Conservation (phyloP, 805 yeast genomes). For the Kuraishia floccosa region DNA sequence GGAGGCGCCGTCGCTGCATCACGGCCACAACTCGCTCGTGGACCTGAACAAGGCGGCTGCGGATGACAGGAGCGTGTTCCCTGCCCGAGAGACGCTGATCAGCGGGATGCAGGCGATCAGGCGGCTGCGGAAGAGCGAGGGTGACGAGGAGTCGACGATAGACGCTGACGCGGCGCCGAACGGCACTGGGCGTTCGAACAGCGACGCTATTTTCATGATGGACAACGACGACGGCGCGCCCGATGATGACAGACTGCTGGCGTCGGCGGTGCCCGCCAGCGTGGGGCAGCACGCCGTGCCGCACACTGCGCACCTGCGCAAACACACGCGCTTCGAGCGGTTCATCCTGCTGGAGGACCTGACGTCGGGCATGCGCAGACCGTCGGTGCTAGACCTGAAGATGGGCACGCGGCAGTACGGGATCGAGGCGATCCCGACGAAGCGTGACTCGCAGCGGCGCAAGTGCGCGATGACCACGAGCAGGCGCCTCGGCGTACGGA, state of each 20-base stretch:
- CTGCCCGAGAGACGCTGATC: not conserved
- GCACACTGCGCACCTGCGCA: slow-evolving; percentile 13
- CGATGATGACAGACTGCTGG: not conserved
- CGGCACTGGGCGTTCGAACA: slow-evolving; percentile 2
- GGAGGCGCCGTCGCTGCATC: not conserved
- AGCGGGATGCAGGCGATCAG: not conserved
- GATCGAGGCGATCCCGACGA: slow-evolving; percentile 68
- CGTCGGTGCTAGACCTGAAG: slow-evolving; percentile 89
- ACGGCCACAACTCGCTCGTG: slow-evolving; percentile 10
- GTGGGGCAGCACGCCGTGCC: slow-evolving; percentile 3
- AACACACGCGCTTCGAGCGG: slow-evolving; percentile 55
- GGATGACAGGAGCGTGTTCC: not conserved
- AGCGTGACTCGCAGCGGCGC: slow-evolving; percentile 65
- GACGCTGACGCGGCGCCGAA: too few relatives aligned
- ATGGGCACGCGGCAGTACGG: slow-evolving; percentile 99
- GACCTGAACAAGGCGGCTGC: slow-evolving; percentile 9
- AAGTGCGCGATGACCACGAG: slow-evolving; percentile 83
- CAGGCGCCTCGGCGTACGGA: slow-evolving; percentile 72
- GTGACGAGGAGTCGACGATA: too few relatives aligned
- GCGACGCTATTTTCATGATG: slow-evolving; percentile 30
- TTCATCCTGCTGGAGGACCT: slow-evolving; percentile 85
- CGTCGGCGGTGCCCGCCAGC: not conserved
- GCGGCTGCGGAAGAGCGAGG: not conserved
- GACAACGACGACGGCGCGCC: slow-evolving; percentile 23
- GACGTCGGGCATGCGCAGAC: slow-evolving; percentile 69